Evolutionary conservation across 345 rosid genomes (phyloP), one percentile per base, ranked within the genome.

Genomic region (Brassica rapa): DNA sequence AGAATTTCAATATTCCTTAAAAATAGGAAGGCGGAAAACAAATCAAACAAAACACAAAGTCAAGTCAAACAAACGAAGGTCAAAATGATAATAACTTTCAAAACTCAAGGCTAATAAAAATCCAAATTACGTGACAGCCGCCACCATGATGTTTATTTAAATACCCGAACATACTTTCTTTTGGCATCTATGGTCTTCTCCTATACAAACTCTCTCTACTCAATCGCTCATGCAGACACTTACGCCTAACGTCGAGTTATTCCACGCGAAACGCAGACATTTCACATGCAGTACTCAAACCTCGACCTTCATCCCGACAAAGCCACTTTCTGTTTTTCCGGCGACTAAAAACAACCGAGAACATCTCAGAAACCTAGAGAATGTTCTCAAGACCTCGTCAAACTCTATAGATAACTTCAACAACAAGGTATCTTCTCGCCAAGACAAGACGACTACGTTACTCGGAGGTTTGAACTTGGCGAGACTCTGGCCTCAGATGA

Each of bases 401-500:
- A 73, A 4, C 55, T 33, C 77, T 59, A 57, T 12, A 16, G 63
- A 33, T 43, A 46, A 62, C 25, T 1, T 55, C 1, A 16, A 57
- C 0, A 32, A 2, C 8, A 69, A 30, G 6, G 55, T 70, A 30
- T 4, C 83, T 23, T 64, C 79, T 80, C 72, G 35, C 57, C 62
- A 62, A 64, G 64, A 64, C 3, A 65, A 80, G 83, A 56, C 72
- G 0, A 78, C 56, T 33, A 61, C 53, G 23, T 72, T 86, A 25
- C 75, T 90, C 0, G 87, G 86, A 72, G 88, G 94, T 43, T 83
- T 95, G 37, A 92, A 82, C 61, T 71, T 92, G 82, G 59, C 83
- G 0, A 64, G 92, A 80, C 46, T 95, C 11, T 95, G 99, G 99
- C 89, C 97, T 19, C 94, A 86, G 66, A 80, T 81, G 85, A 94